phyloP scores from a whole-genome alignment of 2,329 filamentous ascomycete species.

The Volutella citrinella region DNA sequence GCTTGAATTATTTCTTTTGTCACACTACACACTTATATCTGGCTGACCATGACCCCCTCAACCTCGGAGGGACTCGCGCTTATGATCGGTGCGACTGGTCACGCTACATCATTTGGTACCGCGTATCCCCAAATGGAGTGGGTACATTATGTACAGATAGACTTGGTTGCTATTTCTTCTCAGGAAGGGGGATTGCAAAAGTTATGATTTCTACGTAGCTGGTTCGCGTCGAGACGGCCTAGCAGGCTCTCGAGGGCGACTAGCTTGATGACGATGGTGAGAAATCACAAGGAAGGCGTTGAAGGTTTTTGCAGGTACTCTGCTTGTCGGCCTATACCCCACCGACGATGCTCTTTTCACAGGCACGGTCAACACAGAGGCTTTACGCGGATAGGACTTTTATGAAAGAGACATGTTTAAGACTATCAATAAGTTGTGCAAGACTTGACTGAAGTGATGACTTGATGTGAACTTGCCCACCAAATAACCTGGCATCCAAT shows the following conservation, averaged over 20 bases:
- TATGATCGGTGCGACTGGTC: too few species aligned
- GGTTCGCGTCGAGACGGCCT: conserved; percentile 20
- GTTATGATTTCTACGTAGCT: conserved; percentile 29
- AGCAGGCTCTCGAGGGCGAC: conserved; percentile 18
- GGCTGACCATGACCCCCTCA: too few species aligned
- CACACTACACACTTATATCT: conserved; percentile 26
- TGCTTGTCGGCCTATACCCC: conserved; percentile 42
- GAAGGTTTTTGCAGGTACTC: conserved; percentile 38
- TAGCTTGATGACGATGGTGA: conserved; percentile 20
- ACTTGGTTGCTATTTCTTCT: conserved; percentile 39
- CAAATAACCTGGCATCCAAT: neutral
- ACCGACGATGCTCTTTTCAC: conserved; percentile 32
- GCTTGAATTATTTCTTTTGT: conserved; percentile 28
- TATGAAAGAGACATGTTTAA: conserved; percentile 31
- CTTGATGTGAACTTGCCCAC: neutral
- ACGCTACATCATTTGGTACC: conserved; percentile 27
- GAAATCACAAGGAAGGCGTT: conserved; percentile 37
- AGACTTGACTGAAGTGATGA: neutral
- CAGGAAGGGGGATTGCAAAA: conserved; percentile 35
- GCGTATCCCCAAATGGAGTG: conserved; percentile 21
- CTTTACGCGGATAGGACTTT: conserved; percentile 33
- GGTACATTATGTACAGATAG: conserved; percentile 40
- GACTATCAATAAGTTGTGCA: conserved; percentile 3
- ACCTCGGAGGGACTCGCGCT: too few species aligned
- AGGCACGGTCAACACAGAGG: conserved; percentile 34